These are phyloP conservation scores for Collybiopsis confluens DNA, from an alignment of 768 basidiomycete genomes.

Conservation along the genomic window DNA sequence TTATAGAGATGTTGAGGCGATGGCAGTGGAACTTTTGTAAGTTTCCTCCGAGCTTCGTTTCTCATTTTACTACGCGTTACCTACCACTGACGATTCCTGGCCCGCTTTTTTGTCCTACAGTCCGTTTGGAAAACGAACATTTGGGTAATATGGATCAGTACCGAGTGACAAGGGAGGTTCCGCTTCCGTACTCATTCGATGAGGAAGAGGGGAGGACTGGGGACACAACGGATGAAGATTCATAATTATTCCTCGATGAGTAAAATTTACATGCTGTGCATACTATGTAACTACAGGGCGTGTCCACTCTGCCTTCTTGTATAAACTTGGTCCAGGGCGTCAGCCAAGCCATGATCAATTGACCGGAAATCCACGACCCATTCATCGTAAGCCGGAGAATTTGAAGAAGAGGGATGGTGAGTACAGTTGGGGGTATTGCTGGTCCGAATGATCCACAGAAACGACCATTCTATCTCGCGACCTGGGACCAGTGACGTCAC, in stretches of 20 bases:
- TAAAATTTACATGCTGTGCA: too few relatives aligned
- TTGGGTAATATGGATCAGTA: constrained; percentile 92
- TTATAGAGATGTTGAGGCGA: constrained; percentile 75
- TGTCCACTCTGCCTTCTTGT: too few relatives aligned
- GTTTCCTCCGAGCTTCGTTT: constrained; percentile 24
- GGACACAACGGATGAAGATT: constrained; percentile 28
- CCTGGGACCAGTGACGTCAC: too few relatives aligned
- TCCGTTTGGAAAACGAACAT: constrained; percentile 87
- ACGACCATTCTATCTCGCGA: too few relatives aligned
- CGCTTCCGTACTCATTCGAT: constrained; percentile 69
- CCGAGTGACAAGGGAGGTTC: constrained; percentile 81
- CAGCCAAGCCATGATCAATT: too few relatives aligned
- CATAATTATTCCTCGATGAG: constrained; percentile 27
- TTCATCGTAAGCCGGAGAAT: too few relatives aligned
- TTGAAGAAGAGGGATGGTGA: too few relatives aligned
- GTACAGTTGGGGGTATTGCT: too few relatives aligned
- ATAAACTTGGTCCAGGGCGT: too few relatives aligned
- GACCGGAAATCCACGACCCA: too few relatives aligned
- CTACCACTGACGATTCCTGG: neutral
- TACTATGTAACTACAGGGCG: too few relatives aligned
- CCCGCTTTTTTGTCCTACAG: constrained; percentile 32
- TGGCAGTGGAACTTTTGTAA: constrained; percentile 91
- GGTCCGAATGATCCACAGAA: too few relatives aligned
- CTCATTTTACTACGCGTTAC: neutral
- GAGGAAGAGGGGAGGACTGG: constrained; percentile 42